Evolutionary conservation across 345 rosid genomes (phyloP), one percentile per base, ranked within the genome.

Genomic region (Lenwebbia sp.): DNA sequence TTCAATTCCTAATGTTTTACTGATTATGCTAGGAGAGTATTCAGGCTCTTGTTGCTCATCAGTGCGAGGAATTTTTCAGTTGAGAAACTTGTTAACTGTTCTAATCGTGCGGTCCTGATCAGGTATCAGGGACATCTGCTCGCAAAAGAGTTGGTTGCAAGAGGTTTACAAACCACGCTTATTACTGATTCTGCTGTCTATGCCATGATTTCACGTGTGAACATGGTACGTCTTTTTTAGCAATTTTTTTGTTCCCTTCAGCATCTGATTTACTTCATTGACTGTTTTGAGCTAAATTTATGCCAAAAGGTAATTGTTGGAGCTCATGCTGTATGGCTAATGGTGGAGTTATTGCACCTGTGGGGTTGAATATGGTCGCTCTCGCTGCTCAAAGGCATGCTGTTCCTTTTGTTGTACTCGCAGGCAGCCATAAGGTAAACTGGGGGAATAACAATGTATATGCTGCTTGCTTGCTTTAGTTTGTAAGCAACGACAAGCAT

Each of bases 321-420:
- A 90, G 98, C 99, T 87, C 99, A 96, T 89, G 99, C 96, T 84
- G 98, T 98, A 56, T 98, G 99, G 98, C 99, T 58, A 95, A 96
- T 90, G 99, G 99, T 85, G 98, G 98, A 86, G 98, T 96, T 84
- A 94, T 98, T 88, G 99, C 96, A 86, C 99, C 99, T 86, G 98
- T 98, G 86, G 99, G 99, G 82, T 89, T 98, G 92, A 98, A 98
- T 92, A 95, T 96, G 99, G 97, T 94, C 86, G 98, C 99, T 40
- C 96, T 96, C 86, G 99, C 99, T 82, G 99, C 99, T 83, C 90
- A 96, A 92, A 98, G 93, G 89, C 99, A 98, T 83, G 99, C 98
- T 82, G 99, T 98, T 83, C 99, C 99, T 83, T 98, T 98, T 86
- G 99, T 98, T 83, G 99, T 98, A 65, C 96, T 96, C 57, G 99